Evolutionary conservation across 495 filamentous ascomycete species (phyloP).

Genomic region (Aspergillus heteromorphus): DNA sequence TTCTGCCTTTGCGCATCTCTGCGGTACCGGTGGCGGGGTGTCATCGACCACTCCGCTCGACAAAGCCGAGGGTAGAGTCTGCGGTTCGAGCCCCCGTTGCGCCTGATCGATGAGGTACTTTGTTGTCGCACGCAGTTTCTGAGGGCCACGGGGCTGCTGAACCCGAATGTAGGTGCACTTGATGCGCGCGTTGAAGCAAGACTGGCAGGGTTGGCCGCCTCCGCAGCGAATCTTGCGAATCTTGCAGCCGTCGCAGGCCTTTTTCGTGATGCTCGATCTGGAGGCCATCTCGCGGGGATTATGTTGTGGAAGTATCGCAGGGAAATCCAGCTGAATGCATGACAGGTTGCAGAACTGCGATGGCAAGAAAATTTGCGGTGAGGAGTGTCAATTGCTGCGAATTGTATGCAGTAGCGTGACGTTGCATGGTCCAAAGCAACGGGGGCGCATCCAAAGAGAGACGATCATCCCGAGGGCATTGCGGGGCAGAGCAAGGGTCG

Average conservation of each 20-base stretch:
- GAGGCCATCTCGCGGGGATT: constrained; percentile 9
- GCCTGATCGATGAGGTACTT: constrained; percentile 19
- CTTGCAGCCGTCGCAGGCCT: constrained; percentile 31
- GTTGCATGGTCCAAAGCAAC: not conserved
- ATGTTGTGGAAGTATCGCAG: not conserved
- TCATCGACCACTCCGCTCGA: not conserved
- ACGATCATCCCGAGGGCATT: not conserved
- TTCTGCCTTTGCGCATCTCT: not conserved
- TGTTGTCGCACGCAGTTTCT: constrained; percentile 27
- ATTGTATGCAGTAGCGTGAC: not conserved
- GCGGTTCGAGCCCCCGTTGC: constrained; percentile 1
- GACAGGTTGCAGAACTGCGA: not conserved
- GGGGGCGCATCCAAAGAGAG: not conserved
- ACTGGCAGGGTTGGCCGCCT: constrained; percentile 20
- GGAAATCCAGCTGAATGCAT: not conserved
- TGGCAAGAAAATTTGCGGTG: not conserved
- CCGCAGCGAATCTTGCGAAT: constrained; percentile 29
- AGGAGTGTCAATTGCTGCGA: not conserved
- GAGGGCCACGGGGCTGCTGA: constrained; percentile 29
- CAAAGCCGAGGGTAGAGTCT: not conserved
- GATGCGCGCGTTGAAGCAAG: constrained; percentile 30
- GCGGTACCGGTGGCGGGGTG: not conserved
- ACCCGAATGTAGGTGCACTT: constrained; percentile 35
- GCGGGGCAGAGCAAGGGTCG: not conserved
- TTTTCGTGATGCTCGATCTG: constrained; percentile 16